A percentile compares a stretch with the other conserved stretches of the same genome.
These are phyloP conservation scores for Apium graveolens DNA, from an alignment of 129 eudicot species.

Conservation along the genomic window DNA sequence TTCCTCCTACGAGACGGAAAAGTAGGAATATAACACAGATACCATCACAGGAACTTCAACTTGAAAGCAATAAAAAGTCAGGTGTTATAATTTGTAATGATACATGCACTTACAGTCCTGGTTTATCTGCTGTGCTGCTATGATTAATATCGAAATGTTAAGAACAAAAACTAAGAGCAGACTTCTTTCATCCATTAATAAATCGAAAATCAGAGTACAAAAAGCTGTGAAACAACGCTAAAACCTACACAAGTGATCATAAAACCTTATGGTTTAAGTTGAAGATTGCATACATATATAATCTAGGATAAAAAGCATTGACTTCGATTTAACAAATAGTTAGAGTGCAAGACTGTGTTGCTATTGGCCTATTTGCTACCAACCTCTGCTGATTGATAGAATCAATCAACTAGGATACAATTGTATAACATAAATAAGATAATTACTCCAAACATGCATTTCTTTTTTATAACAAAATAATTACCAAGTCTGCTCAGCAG, in stretches of 20 bases:
- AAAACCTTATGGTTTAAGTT: background rate
- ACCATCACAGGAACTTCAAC: background rate
- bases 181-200: background rate
- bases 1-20: no score
- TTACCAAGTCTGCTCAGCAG: background rate
- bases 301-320: background rate
- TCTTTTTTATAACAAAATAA: background rate
- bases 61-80: background rate
- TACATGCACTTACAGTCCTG: conserved; percentile 3
- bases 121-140: conserved; percentile 5
- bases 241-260: background rate
- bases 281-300: background rate
- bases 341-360: background rate
- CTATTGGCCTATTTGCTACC: background rate
- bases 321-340: background rate
- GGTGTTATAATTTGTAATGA: background rate
- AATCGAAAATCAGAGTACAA: background rate
- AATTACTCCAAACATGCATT: background rate
- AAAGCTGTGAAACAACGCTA: background rate
- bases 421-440: background rate
- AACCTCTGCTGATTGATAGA: background rate
- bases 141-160: background rate
- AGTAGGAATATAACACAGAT: background rate
- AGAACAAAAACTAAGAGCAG: background rate
- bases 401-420: background rate